Percentiles rank a stretch among this genome's conserved stretches.
Evolutionary conservation across 306 rosid species (phyloP).

Genomic region (Citrullus colocynthis): DNA sequence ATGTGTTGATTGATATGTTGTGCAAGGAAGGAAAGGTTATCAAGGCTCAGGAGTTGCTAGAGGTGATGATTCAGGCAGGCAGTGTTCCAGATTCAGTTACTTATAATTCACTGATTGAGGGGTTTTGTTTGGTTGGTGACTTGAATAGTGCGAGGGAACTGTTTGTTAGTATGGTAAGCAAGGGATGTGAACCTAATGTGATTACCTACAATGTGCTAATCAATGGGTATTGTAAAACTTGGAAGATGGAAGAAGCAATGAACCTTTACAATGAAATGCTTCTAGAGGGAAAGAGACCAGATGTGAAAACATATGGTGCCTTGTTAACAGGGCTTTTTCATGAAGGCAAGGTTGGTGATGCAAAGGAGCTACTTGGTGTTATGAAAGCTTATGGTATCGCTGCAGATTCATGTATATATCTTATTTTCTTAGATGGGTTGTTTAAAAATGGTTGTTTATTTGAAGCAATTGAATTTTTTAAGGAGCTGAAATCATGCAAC

Average conservation of each 20-base stretch:
- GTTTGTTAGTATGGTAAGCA: constrained; percentile 15
- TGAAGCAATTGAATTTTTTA: constrained; percentile 30
- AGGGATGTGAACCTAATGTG: constrained; percentile 19
- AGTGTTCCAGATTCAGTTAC: constrained; percentile 10
- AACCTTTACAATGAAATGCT: constrained; percentile 17
- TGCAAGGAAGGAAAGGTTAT: constrained; percentile 25
- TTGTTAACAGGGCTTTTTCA: constrained; percentile 22
- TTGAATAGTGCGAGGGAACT: constrained; percentile 20
- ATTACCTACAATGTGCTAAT: constrained; percentile 24
- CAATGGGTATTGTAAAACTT: constrained; percentile 18
- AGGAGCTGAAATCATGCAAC: not conserved
- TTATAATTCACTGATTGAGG: constrained; percentile 30
- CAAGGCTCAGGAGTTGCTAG: constrained; percentile 20
- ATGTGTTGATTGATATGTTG: constrained; percentile 17
- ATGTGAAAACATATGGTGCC: constrained; percentile 11
- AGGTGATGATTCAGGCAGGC: constrained; percentile 26
- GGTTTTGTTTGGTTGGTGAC: constrained; percentile 22
- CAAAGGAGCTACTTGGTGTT: constrained; percentile 16
- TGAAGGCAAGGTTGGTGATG: constrained; percentile 26
- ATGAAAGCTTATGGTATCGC: constrained; percentile 19
- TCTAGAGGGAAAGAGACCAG: constrained; percentile 20
- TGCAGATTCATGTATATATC: constrained; percentile 1
- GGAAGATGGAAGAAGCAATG: constrained; percentile 27
- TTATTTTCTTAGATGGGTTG: constrained; percentile 22
- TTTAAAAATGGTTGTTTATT: constrained; percentile 22